Percentiles rank a stretch among this genome's conserved stretches.
Evolutionary conservation across 1,284 basidiomycete genomes (phyloP).

Genomic region (Ceratobasidium sp.): DNA sequence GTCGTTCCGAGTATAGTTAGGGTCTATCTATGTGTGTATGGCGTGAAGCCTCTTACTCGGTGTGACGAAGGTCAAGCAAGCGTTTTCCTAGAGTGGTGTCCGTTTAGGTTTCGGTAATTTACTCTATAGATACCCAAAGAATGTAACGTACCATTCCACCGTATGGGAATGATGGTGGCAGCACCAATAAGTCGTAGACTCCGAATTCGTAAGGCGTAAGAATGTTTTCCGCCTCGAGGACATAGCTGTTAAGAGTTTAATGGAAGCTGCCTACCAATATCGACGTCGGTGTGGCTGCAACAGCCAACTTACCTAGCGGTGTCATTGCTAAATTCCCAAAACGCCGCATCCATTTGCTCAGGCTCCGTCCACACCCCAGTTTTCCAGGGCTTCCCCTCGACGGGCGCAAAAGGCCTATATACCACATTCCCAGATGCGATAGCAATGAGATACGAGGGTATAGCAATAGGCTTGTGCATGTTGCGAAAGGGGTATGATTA

Average conservation of each 20-base stretch:
- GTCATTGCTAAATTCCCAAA: conserved; percentile 91
- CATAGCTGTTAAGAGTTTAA: conserved; percentile 66
- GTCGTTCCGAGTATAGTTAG: conserved; percentile 23
- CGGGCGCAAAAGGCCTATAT: conserved; percentile 75
- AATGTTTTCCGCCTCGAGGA: conserved; percentile 81
- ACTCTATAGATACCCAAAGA: conserved; percentile 51
- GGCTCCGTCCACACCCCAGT: conserved; percentile 94
- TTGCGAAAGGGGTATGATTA: conserved; percentile 9
- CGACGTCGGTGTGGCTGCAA: neutral
- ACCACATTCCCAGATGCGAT: conserved; percentile 87
- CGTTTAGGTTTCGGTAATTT: conserved; percentile 52
- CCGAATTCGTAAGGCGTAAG: conserved; percentile 86
- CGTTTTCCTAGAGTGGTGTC: conserved; percentile 71
- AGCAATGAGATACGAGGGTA: conserved; percentile 89
- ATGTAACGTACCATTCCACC: conserved; percentile 83
- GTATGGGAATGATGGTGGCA: conserved; percentile 95
- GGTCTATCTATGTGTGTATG: conserved; percentile 6
- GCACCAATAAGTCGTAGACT: conserved; percentile 91
- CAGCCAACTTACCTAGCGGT: conserved; percentile 70
- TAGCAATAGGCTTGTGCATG: conserved; percentile 75
- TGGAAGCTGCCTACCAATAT: conserved; percentile 6
- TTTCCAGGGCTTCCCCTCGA: conserved; percentile 77
- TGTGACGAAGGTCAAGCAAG: conserved; percentile 88
- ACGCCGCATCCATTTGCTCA: conserved; percentile 80
- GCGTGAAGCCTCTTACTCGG: conserved; percentile 70